These are phyloP conservation scores for Metarhizium robertsii DNA, from an alignment of 2,329 filamentous ascomycete genomes.

Conservation along the genomic window DNA sequence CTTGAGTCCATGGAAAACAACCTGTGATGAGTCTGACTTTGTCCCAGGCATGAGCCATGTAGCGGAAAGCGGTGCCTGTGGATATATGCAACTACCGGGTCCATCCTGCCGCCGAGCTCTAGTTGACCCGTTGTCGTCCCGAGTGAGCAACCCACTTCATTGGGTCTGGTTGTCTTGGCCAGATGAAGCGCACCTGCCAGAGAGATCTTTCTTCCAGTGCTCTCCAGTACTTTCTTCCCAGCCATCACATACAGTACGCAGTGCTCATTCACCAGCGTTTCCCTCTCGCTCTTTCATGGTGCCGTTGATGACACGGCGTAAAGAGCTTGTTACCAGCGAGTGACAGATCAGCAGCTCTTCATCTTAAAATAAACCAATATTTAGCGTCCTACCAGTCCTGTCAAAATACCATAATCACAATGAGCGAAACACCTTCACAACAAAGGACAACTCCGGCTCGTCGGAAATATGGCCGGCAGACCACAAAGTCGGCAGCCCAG, in stretches of 20 bases:
- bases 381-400: background rate
- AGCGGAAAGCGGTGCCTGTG: no score
- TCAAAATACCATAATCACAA: background rate
- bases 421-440: slow-evolving; percentile 6
- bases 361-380: background rate
- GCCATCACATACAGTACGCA: background rate
- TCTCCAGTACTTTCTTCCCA: background rate
- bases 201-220: background rate
- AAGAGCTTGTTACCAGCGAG: background rate
- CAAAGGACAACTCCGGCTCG: slow-evolving; percentile 22
- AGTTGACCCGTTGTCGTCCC: no score
- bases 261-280: background rate
- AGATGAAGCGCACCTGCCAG: no score
- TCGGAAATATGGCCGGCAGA: slow-evolving; percentile 30
- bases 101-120: no score
- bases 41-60: no score
- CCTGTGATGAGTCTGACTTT: no score
- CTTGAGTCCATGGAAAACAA: no score
- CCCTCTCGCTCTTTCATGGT: background rate
- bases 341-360: background rate
- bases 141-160: no score
- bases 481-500: slow-evolving; percentile 30
- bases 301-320: background rate
- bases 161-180: no score
- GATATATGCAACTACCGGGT: no score